A percentile compares a stretch with the other conserved stretches of the same genome.
Evolutionary conservation across 2,329 filamentous ascomycete genomes (phyloP).

Genomic region (Exophiala sp.): DNA sequence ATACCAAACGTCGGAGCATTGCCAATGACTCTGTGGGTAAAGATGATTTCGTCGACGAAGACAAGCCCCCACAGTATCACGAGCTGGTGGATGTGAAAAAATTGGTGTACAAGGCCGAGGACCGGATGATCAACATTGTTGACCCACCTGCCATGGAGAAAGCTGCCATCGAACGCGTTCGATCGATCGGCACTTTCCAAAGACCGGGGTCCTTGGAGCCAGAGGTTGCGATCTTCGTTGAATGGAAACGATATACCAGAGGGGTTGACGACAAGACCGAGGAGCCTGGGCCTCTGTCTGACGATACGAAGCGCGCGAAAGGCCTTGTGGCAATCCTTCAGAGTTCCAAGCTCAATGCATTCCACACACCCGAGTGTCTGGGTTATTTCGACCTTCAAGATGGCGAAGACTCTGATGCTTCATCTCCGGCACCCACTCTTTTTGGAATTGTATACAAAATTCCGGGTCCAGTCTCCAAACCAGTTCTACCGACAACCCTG

Average conservation of each 20-base stretch:
- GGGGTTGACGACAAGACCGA: constrained; percentile 19
- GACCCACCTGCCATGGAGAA: background rate
- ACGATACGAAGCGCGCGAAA: constrained; percentile 47
- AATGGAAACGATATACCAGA: constrained; percentile 28
- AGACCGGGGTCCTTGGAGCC: background rate
- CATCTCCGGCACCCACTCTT: constrained; percentile 35
- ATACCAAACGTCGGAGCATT: background rate
- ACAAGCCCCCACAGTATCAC: constrained; percentile 5
- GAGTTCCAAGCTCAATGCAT: constrained; percentile 32
- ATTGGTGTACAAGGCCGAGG: background rate
- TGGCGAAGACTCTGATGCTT: background rate
- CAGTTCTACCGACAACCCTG: constrained; percentile 45
- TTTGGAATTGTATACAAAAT: constrained; percentile 56
- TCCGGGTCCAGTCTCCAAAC: background rate
- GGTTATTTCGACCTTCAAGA: constrained; percentile 49
- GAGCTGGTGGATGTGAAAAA: background rate
- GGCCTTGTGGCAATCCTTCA: constrained; percentile 41
- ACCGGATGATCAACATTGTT: background rate
- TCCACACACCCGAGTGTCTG: constrained; percentile 51
- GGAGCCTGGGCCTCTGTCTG: constrained; percentile 41
- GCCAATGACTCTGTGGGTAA: background rate
- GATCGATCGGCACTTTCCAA: constrained; percentile 1
- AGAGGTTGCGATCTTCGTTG: constrained; percentile 1
- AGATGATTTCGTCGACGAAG: background rate
- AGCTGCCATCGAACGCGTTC: background rate